Conservation (phyloP, 78 protist genomes). For the Isochrysis galbana region DNA sequence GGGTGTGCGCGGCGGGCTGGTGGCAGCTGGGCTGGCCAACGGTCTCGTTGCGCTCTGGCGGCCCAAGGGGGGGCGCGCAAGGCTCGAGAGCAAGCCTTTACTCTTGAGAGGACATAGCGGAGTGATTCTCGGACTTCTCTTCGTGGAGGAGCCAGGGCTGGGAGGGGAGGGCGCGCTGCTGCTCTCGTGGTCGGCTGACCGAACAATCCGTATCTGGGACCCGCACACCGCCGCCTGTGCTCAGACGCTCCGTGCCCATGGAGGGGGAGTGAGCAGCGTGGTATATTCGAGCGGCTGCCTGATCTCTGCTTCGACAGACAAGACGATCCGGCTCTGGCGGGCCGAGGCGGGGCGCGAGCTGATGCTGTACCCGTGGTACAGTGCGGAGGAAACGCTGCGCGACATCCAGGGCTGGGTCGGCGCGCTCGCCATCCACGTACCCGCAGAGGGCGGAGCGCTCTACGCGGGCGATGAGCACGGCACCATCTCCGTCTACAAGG, state of each 20-base stretch:
- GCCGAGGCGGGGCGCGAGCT: background rate
- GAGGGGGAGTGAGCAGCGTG: background rate
- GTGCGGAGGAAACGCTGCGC: background rate
- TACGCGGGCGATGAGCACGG: background rate
- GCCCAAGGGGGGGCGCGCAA: too few relatives aligned
- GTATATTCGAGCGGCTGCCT: background rate
- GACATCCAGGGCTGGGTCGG: background rate
- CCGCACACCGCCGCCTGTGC: too few relatives aligned
- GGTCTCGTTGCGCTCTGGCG: too few relatives aligned
- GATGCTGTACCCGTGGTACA: constrained; percentile 14
- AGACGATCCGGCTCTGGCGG: background rate
- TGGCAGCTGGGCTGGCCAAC: too few relatives aligned
- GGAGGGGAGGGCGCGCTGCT: too few relatives aligned
- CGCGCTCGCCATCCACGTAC: background rate
- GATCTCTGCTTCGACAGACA: background rate
- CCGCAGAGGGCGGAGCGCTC: background rate
- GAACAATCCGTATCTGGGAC: too few relatives aligned
- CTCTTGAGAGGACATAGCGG: too few relatives aligned
- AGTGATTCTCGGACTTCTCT: too few relatives aligned
- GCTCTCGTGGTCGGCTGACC: too few relatives aligned
- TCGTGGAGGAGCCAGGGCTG: too few relatives aligned
- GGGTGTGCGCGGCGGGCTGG: too few relatives aligned
- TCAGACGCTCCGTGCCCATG: background rate
- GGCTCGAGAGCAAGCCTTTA: too few relatives aligned
- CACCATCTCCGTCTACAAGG: background rate